Conservation (phyloP, 441 rosid species). For the Sinapis alba region DNA sequence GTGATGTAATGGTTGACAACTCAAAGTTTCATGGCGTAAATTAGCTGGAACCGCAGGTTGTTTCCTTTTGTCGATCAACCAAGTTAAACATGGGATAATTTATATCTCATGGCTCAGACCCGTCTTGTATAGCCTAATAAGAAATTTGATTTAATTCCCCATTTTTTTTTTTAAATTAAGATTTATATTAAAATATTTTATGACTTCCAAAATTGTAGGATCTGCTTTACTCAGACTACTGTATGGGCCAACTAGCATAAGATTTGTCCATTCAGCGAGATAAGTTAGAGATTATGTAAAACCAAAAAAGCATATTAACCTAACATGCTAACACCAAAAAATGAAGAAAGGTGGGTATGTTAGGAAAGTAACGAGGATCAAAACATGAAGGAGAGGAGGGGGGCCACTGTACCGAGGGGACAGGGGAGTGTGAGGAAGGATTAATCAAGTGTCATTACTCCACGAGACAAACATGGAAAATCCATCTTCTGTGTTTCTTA, state of each 20-base stretch:
- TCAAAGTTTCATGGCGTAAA: neutral
- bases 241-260: neutral
- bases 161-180: neutral
- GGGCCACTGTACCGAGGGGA: constrained; percentile 23
- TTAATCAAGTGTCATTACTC: constrained; percentile 16
- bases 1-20: neutral
- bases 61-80: neutral
- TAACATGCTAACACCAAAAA: neutral
- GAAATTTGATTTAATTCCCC: neutral
- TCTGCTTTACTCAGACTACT: neutral
- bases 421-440: constrained; percentile 8
- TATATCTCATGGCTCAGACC: neutral
- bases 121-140: neutral
- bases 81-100: neutral
- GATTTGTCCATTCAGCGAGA: neutral
- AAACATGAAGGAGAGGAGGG: neutral
- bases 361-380: neutral
- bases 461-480: constrained; percentile 20
- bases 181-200: neutral
- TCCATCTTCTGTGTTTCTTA: constrained; percentile 10
- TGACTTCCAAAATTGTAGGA: neutral
- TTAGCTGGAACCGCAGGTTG: neutral
- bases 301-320: neutral
- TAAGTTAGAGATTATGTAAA: neutral
- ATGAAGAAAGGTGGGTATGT: neutral